Evolutionary conservation across 768 basidiomycete species (phyloP).

Genomic region (Termitomyces sp.): DNA sequence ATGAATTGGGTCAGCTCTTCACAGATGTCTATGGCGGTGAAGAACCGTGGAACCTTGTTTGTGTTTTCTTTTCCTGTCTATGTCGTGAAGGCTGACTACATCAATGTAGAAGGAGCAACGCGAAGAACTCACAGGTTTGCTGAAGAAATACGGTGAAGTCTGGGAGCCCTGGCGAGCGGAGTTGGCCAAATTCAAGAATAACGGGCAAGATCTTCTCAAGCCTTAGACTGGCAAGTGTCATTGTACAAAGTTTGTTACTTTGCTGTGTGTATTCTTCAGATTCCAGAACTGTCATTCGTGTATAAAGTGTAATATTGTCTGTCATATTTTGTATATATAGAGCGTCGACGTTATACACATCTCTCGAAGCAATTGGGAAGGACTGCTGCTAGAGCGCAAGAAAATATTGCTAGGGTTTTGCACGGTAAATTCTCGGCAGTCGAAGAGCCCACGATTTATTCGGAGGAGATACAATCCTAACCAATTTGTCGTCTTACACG

Average conservation of each 20-base stretch:
- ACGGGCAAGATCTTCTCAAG: slow-evolving; percentile 55
- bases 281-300: background rate
- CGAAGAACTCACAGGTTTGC: slow-evolving; percentile 65
- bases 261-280: background rate
- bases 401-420: background rate
- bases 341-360: background rate
- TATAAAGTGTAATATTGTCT: background rate
- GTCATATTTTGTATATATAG: background rate
- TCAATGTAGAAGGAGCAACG: slow-evolving; percentile 73
- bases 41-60: slow-evolving; percentile 79
- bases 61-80: slow-evolving; percentile 25
- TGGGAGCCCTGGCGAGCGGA: slow-evolving; percentile 89
- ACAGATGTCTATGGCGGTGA: slow-evolving; percentile 86
- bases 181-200: slow-evolving; percentile 69
- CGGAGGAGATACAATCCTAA: background rate
- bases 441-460: background rate
- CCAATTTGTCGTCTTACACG: background rate
- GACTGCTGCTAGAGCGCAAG: no score
- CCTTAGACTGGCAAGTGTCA: background rate
- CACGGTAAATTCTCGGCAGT: background rate
- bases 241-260: background rate
- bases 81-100: background rate
- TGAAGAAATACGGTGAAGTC: slow-evolving; percentile 81
- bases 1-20: slow-evolving; percentile 77
- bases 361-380: no score